Conservation (phyloP, 176 grass and related monocot genomes). For the Poa pratensis region DNA sequence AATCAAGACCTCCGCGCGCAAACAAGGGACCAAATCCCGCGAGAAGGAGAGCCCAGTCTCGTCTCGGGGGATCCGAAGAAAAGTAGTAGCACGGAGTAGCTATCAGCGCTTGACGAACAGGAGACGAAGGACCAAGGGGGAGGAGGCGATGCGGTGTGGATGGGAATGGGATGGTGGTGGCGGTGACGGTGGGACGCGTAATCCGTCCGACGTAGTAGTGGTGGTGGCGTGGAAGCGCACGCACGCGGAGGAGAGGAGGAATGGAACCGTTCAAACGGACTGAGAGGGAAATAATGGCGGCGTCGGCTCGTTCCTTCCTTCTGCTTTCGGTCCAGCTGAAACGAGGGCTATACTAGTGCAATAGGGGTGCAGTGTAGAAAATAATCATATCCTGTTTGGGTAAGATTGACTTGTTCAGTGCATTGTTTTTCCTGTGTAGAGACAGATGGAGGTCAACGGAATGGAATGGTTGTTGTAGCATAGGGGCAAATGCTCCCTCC, state of each 20-base stretch:
- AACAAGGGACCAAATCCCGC: neutral
- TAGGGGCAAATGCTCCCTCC: too few species aligned
- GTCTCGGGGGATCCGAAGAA: neutral
- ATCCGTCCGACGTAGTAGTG: slow-evolving; percentile 21
- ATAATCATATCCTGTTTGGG: slow-evolving; percentile 8
- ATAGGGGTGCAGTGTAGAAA: neutral
- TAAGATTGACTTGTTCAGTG: slow-evolving; percentile 2
- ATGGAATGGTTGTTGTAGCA: slow-evolving; percentile 17
- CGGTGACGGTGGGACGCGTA: slow-evolving; percentile 26
- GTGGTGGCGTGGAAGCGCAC: neutral
- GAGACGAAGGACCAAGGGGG: neutral
- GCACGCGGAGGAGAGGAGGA: slow-evolving; percentile 3
- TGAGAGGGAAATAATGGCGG: neutral
- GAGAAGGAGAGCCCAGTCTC: neutral
- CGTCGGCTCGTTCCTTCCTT: neutral
- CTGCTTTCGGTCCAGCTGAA: neutral
- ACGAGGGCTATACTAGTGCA: neutral
- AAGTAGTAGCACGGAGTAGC: neutral
- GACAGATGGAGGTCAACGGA: slow-evolving; percentile 1
- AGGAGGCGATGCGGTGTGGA: neutral
- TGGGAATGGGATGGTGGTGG: neutral
- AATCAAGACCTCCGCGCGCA: slow-evolving; percentile 26
- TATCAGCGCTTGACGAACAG: neutral
- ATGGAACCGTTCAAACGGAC: slow-evolving; percentile 36
- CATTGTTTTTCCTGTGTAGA: neutral